These are phyloP conservation scores for Candida awuae DNA, from an alignment of 805 yeast genomes.

Conservation along the genomic window DNA sequence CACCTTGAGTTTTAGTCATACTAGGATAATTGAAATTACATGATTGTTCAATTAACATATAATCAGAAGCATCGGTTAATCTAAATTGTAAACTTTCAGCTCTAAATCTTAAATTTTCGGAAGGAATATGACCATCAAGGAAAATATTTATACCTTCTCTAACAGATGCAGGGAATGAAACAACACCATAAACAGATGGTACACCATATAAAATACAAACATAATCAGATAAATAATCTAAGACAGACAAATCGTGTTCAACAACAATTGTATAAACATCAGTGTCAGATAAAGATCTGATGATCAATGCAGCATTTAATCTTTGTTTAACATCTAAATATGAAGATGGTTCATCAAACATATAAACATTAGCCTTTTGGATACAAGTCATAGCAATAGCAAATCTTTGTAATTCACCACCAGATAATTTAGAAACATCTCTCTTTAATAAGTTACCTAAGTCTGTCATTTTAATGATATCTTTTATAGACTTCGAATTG, in stretches of 20 bases:
- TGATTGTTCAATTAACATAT: constrained; percentile 65
- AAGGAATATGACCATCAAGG: constrained; percentile 95
- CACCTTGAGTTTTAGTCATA: constrained; percentile 91
- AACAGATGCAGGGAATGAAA: constrained; percentile 90
- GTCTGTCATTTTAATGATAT: constrained; percentile 64
- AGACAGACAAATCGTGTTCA: constrained; percentile 96
- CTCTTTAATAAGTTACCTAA: constrained; percentile 69
- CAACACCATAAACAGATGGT: constrained; percentile 98
- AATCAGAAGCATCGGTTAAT: constrained; percentile 82
- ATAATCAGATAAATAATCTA: constrained; percentile 94
- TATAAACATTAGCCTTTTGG: constrained; percentile 89
- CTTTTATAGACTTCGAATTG: constrained; percentile 39
- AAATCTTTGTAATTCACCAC: constrained; percentile 98
- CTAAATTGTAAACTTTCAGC: constrained; percentile 91
- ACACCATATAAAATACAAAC: constrained; percentile 97
- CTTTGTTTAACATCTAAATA: constrained; percentile 98
- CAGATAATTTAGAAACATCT: constrained; percentile 84
- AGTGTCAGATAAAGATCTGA: constrained; percentile 73
- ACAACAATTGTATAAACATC: constrained; percentile 88
- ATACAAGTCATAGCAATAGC: constrained; percentile 97
- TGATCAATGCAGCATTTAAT: constrained; percentile 92
- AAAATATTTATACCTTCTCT: constrained; percentile 99
- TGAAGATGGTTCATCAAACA: constrained; percentile 99
- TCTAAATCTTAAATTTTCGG: constrained; percentile 96
- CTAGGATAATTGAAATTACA: constrained; percentile 70